phyloP scores from a whole-genome alignment of 345 rosid genomes.

The Lepidium africanum region DNA sequence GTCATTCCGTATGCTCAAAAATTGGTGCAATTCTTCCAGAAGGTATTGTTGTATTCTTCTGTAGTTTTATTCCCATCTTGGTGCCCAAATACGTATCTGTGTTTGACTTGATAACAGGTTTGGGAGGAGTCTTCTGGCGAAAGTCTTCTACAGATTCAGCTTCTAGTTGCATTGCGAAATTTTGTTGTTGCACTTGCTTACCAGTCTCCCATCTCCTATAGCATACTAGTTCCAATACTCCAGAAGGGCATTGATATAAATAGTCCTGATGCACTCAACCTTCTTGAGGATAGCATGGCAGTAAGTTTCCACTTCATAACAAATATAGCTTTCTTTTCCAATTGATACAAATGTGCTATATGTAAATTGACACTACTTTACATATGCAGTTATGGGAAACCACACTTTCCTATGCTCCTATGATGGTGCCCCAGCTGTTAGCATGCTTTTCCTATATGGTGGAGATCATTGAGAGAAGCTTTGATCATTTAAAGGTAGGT shows the following conservation, averaged over 20 bases:
- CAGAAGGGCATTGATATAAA: slow-evolving; percentile 80
- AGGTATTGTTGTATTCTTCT: slow-evolving; percentile 39
- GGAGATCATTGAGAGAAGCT: slow-evolving; percentile 81
- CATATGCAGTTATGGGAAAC: slow-evolving; percentile 93
- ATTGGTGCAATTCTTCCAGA: slow-evolving; percentile 78
- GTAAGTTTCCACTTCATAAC: slow-evolving; percentile 34
- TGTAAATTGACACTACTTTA: slow-evolving; percentile 3
- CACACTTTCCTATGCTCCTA: slow-evolving; percentile 80
- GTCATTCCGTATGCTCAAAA: slow-evolving; percentile 69
- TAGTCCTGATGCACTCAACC: slow-evolving; percentile 85
- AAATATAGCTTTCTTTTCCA: slow-evolving; percentile 9
- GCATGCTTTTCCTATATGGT: slow-evolving; percentile 69
- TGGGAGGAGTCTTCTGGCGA: slow-evolving; percentile 98
- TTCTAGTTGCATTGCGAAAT: slow-evolving; percentile 85
- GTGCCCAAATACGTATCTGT: slow-evolving; percentile 6
- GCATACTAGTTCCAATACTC: slow-evolving; percentile 75
- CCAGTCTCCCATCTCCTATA: slow-evolving; percentile 78
- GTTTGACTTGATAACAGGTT: slow-evolving; percentile 39
- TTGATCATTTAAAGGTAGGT: slow-evolving; percentile 88
- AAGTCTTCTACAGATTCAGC: slow-evolving; percentile 95
- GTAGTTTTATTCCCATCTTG: background rate
- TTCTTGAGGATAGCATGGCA: slow-evolving; percentile 91
- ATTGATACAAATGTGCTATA: slow-evolving; percentile 9
- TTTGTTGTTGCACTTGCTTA: slow-evolving; percentile 86
- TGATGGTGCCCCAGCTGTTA: slow-evolving; percentile 80